A percentile compares a stretch with the other conserved stretches of the same genome.
Conservation (phyloP, 257 asterid species). For the Capsicum rhomboideum region DNA sequence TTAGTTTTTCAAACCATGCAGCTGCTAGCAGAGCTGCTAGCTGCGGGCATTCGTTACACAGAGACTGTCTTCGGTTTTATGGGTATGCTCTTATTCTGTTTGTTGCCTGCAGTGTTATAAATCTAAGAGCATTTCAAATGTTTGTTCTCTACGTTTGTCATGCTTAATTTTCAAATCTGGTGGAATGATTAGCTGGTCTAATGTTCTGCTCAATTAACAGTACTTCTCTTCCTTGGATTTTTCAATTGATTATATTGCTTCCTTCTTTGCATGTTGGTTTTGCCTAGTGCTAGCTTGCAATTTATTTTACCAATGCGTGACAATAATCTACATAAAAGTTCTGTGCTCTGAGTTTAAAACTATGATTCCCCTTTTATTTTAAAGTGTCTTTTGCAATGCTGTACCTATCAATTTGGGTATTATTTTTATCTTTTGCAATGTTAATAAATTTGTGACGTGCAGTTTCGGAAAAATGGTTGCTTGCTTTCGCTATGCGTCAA, state of each 20-base stretch:
- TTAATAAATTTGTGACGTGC: conserved; percentile 14
- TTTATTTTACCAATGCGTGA: background rate
- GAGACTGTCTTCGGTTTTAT: conserved; percentile 96
- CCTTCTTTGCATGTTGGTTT: background rate
- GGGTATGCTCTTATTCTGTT: conserved; percentile 47
- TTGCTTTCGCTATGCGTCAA: conserved; percentile 98
- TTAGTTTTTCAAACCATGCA: conserved; percentile 96
- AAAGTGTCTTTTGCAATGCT: background rate
- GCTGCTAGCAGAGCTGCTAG: conserved; percentile 99
- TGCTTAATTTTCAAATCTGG: background rate
- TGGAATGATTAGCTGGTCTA: background rate
- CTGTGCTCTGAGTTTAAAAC: background rate
- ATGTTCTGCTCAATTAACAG: background rate
- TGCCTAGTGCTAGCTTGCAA: background rate
- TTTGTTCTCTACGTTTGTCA: background rate
- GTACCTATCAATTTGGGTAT: background rate
- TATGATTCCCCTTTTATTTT: background rate
- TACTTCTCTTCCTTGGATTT: background rate
- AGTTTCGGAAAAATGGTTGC: conserved; percentile 98
- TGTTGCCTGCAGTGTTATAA: background rate
- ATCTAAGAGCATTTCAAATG: background rate
- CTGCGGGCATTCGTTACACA: conserved; percentile 94
- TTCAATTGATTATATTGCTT: background rate
- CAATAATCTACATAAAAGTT: background rate
- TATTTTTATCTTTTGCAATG: background rate